Base-by-base conservation (phyloP, 2,329 filamentous ascomycete genomes). In the Alternaria sp. region DNA sequence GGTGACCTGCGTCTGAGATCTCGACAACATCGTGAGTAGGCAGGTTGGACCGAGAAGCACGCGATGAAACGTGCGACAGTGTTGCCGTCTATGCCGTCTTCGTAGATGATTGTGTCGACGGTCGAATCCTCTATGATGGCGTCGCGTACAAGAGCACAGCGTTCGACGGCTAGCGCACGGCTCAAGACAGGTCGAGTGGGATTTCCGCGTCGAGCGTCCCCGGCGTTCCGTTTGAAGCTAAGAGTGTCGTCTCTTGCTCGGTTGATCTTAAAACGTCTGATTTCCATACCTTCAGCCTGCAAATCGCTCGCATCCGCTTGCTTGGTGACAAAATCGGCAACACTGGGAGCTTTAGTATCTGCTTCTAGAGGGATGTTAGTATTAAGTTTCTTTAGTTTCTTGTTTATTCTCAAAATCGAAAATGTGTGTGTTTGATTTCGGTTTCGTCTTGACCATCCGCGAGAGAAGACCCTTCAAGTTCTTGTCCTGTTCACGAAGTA, bases 1-100 rank as follows among this genome's bases (percentile, higher is more conserved):
- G 32, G 9, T 32, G 28, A 27, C 44, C 57, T n/a, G 25, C 36
- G 14, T 46, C 14, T 8, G 30, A n/a, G 10, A 59, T 28, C 25
- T 52, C 53, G 5, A 51, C 30, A 5, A 60, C 6, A 36, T 56
- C 52, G 25, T 57, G 52, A 5, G 40, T 60, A 11, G 52, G 53
- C 22, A 57, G 32, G 2, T 14, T 16, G 7, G 22, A 10, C 18
- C 53, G 53, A 20, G 30, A 3, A 12, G 30, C 20, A 56, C 7
- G 46, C 46, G 18, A 60, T 25, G 27, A 48, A 60, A 8, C 46
- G 53, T 16, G 22, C 12, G 16, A 60, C 20, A 8, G 58, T 57
- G 2, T 8, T n/a, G 53, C n/a, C 30, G 11, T 52, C 40, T 27
- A 60, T 53, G 11, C 18, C 58, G 3, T 52, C 51, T 22, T 16